A percentile compares a stretch with the other conserved stretches of the same genome.
These are phyloP conservation scores for Mallotus repandus DNA, from an alignment of 441 rosid species.

Conservation along the genomic window DNA sequence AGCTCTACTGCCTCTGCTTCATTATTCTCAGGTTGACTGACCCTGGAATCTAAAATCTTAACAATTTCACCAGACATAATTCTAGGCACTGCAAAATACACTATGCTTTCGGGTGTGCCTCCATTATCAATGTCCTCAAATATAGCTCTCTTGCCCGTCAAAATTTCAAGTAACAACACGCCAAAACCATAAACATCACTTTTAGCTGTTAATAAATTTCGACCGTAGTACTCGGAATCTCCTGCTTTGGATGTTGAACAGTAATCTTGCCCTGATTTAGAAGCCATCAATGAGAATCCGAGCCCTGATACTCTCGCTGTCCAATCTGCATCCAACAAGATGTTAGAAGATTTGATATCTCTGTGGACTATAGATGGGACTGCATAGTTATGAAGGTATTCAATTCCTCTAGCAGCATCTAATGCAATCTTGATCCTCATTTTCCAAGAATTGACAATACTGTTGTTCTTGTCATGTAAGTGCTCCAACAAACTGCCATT, in stretches of 20 bases:
- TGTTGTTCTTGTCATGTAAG: no score
- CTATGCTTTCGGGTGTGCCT: slow-evolving; percentile 35
- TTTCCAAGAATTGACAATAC: slow-evolving; percentile 49
- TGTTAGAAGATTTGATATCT: slow-evolving; percentile 79
- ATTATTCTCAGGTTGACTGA: slow-evolving; percentile 39
- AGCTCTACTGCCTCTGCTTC: slow-evolving; percentile 81
- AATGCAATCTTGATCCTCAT: no score
- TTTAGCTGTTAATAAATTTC: slow-evolving; percentile 64
- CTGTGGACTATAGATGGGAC: slow-evolving; percentile 16
- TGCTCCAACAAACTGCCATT: no score
- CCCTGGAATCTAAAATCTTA: slow-evolving; percentile 53
- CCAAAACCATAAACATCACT: slow-evolving; percentile 32
- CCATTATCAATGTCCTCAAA: slow-evolving; percentile 40
- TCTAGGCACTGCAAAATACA: slow-evolving; percentile 58
- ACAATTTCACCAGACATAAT: slow-evolving; percentile 41
- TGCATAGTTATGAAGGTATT: no score
- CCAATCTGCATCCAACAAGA: slow-evolving; percentile 64
- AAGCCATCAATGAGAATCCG: slow-evolving; percentile 51
- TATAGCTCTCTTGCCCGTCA: slow-evolving; percentile 71
- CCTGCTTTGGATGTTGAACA: slow-evolving; percentile 55
- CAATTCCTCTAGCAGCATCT: no score
- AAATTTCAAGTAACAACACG: slow-evolving; percentile 65
- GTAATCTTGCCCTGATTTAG: slow-evolving; percentile 40
- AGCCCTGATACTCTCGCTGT: slow-evolving; percentile 76
- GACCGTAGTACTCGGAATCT: slow-evolving; percentile 76